These are phyloP conservation scores for Globisporangium polare DNA, from an alignment of 352 stramenopile species.

Conservation along the genomic window DNA sequence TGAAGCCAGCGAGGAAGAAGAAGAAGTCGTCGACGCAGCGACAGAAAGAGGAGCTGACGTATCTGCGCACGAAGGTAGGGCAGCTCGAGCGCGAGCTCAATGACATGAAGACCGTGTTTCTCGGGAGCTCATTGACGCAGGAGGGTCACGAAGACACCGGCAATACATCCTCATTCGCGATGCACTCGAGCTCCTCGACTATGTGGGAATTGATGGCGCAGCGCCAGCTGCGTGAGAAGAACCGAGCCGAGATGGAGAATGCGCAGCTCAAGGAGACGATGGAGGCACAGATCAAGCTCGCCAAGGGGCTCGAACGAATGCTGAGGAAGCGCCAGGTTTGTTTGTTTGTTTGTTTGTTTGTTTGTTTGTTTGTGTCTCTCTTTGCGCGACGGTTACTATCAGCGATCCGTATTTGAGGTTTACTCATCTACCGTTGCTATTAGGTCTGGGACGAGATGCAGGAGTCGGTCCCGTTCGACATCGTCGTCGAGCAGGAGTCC, in stretches of 20 bases:
- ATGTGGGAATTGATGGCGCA: slow-evolving; percentile 2
- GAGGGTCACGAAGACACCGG: neutral
- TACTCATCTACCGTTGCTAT: no score
- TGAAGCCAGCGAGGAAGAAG: neutral
- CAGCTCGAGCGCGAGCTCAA: slow-evolving; percentile 38
- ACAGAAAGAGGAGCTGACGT: slow-evolving; percentile 47
- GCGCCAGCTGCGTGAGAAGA: slow-evolving; percentile 1
- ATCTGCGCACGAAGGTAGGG: slow-evolving; percentile 38
- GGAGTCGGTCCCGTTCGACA: neutral
- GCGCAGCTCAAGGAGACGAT: slow-evolving; percentile 1
- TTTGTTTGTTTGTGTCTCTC: neutral
- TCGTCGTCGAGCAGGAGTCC: neutral
- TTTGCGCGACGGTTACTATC: neutral
- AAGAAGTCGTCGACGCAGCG: slow-evolving; percentile 47
- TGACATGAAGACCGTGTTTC: neutral
- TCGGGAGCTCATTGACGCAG: neutral
- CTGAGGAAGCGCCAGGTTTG: neutral
- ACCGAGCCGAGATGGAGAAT: slow-evolving; percentile 8
- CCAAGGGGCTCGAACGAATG: slow-evolving; percentile 6
- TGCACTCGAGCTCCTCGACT: neutral
- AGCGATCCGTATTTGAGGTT: no score
- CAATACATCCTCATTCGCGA: neutral
- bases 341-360: no score
- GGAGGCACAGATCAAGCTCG: neutral
- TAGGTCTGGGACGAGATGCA: slow-evolving; percentile 1